Evolutionary conservation across 148 eudicot genomes (phyloP).

Genomic region (Silene latifolia): DNA sequence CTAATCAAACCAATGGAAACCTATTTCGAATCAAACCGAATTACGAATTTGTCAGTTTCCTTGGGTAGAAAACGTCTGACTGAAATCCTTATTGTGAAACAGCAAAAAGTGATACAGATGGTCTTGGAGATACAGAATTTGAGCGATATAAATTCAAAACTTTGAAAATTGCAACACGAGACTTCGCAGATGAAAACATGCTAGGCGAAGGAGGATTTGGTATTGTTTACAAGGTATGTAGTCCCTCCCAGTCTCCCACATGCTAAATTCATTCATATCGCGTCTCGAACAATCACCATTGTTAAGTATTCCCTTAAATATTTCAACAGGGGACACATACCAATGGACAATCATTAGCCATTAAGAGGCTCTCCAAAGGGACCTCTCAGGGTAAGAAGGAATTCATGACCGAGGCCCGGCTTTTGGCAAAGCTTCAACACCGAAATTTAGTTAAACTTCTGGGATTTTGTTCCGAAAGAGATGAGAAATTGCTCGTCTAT

Average conservation of each 20-base stretch:
- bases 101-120: background rate
- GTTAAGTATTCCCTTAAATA: background rate
- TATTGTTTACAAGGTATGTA: conserved; percentile 39
- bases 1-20: too few species aligned
- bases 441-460: conserved; percentile 41
- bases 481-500: conserved; percentile 42
- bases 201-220: conserved; percentile 55
- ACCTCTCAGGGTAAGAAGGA: conserved; percentile 16
- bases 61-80: too few species aligned
- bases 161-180: conserved; percentile 30
- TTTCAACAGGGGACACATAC: conserved; percentile 8
- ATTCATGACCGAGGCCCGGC: conserved; percentile 29
- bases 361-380: conserved; percentile 17
- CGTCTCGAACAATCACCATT: background rate
- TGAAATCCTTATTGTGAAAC: too few species aligned
- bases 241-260: too few species aligned
- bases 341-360: conserved; percentile 20
- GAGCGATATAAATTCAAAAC: conserved; percentile 10
- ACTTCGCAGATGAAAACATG: conserved; percentile 36
- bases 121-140: background rate
- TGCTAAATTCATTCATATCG: background rate
- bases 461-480: conserved; percentile 35
- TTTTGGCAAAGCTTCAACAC: conserved; percentile 50
- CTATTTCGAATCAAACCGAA: too few species aligned
- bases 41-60: too few species aligned